A percentile compares a stretch with the other conserved stretches of the same genome.
These are phyloP conservation scores for Vigna angularis DNA, from an alignment of 306 rosid species.

Conservation along the genomic window DNA sequence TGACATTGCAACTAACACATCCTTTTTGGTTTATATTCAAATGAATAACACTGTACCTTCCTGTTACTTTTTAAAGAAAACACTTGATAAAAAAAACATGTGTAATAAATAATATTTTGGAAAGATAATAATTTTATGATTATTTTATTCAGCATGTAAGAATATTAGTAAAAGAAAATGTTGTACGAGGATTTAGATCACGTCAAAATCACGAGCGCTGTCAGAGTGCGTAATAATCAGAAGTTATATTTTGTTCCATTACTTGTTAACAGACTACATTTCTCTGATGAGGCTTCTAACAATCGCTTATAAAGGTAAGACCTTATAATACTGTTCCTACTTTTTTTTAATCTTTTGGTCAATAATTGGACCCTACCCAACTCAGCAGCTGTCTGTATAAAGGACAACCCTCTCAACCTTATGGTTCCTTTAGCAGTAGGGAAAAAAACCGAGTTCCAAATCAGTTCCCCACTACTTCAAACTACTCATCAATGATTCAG, in stretches of 20 bases:
- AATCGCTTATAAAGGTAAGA: background rate
- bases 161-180: background rate
- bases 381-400: background rate
- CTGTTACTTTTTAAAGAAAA: background rate
- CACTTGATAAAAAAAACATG: background rate
- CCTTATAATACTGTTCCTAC: background rate
- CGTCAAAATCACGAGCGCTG: background rate
- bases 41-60: background rate
- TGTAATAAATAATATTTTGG: background rate
- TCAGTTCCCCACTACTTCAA: background rate
- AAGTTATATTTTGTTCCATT: conserved; percentile 6
- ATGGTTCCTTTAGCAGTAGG: background rate
- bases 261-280: background rate
- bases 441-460: conserved; percentile 1
- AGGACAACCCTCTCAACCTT: conserved; percentile 1
- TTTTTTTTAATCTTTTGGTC: background rate
- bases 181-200: background rate
- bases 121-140: background rate
- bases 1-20: background rate
- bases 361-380: conserved; percentile 1
- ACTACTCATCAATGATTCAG: background rate
- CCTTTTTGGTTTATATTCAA: conserved; percentile 1
- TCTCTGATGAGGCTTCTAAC: background rate
- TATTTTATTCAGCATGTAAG: background rate
- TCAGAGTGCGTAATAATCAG: background rate